A percentile compares a stretch with the other conserved stretches of the same genome.
Evolutionary conservation across 192 early-diverging fungal genomes (phyloP).

Genomic region (Backusella australiensis): DNA sequence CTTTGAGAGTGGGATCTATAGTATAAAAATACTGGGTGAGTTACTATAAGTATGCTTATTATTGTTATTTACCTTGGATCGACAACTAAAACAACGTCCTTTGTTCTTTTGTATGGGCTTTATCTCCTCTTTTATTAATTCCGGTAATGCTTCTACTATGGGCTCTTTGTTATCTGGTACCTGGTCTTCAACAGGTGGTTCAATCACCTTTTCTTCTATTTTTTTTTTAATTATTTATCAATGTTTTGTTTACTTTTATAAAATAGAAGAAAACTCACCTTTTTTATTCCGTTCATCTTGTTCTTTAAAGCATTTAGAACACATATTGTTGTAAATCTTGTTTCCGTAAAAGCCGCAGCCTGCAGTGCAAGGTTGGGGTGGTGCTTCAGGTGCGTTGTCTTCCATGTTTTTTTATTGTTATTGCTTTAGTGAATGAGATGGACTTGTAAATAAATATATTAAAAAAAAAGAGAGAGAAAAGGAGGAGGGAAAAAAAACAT

Average conservation of each 20-base stretch:
- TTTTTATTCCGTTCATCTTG: conserved; percentile 27
- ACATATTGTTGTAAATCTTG: conserved; percentile 69
- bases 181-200: not conserved
- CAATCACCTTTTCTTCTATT: not conserved
- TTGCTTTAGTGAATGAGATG: not conserved
- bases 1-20: conserved; percentile 69
- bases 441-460: not conserved
- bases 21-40: too few relatives aligned
- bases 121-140: conserved; percentile 23
- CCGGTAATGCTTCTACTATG: not conserved
- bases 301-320: conserved; percentile 77
- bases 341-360: conserved; percentile 77
- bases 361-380: conserved; percentile 60
- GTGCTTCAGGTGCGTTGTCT: conserved; percentile 60
- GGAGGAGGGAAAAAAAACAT: not conserved
- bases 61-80: conserved; percentile 45
- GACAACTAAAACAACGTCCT: conserved; percentile 67
- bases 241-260: not conserved
- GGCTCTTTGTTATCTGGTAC: not conserved
- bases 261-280: not conserved
- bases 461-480: not conserved
- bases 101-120: conserved; percentile 62
- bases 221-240: not conserved
- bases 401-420: conserved; percentile 48
- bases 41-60: too few relatives aligned